Percentiles rank a stretch among this genome's conserved stretches.
Conservation (phyloP, 2,329 filamentous ascomycete genomes). For the Myriosclerotinia scirpicola region DNA sequence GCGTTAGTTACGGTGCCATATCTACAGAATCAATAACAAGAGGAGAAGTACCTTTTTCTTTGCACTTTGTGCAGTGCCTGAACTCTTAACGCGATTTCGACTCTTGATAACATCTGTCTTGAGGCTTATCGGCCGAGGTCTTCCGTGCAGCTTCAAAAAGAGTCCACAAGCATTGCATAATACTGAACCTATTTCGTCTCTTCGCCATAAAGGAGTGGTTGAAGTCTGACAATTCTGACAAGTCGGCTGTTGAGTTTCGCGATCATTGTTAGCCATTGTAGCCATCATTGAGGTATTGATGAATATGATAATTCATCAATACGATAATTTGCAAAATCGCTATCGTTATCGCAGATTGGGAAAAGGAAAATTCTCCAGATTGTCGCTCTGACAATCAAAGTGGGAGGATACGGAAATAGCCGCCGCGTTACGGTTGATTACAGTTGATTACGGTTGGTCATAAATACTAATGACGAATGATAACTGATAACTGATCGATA, state of each 20-base stretch:
- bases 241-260: slow-evolving; percentile 73
- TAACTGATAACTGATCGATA: neutral
- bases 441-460: slow-evolving; percentile 15
- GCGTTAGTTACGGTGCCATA: slow-evolving; percentile 35
- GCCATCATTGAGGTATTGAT: slow-evolving; percentile 41
- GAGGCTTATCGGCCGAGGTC: slow-evolving; percentile 87
- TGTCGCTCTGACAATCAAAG: slow-evolving; percentile 15
- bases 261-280: slow-evolving; percentile 51
- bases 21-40: slow-evolving; percentile 4
- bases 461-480: slow-evolving; percentile 7
- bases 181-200: slow-evolving; percentile 92
- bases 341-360: slow-evolving; percentile 25
- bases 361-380: slow-evolving; percentile 25
- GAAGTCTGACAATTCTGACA: slow-evolving; percentile 97
- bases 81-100: slow-evolving; percentile 94
- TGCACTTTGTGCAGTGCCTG: slow-evolving; percentile 70
- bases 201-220: slow-evolving; percentile 94
- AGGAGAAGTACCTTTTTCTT: slow-evolving; percentile 69
- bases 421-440: slow-evolving; percentile 15
- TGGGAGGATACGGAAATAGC: neutral
- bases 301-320: neutral
- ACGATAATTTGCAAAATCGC: slow-evolving; percentile 23
- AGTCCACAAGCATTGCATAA: slow-evolving; percentile 98
- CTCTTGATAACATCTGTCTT: slow-evolving; percentile 99
- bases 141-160: slow-evolving; percentile 94